Conservation (phyloP, 495 filamentous ascomycete genomes). For the Daldinia grandis region DNA sequence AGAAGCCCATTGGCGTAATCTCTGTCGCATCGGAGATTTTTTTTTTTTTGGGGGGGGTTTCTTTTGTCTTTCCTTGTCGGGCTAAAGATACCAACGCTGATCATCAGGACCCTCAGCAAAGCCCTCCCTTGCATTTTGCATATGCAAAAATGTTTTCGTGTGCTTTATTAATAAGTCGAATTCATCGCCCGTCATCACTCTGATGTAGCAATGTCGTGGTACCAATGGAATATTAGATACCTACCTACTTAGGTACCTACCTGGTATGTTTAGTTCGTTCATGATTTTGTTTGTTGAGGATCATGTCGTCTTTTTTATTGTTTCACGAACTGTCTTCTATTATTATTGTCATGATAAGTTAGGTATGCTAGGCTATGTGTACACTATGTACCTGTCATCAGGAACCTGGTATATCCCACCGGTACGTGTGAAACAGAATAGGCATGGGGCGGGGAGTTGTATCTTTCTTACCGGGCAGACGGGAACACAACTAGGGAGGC, state of each 20-base stretch:
- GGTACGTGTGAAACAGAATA: constrained; percentile 8
- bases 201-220: background rate
- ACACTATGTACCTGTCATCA: background rate
- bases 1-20: constrained; percentile 34
- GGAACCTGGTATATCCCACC: background rate
- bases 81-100: constrained; percentile 22
- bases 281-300: background rate
- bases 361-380: no score
- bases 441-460: background rate
- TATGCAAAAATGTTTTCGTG: constrained; percentile 5
- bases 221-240: background rate
- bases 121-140: constrained; percentile 8
- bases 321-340: background rate
- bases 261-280: background rate
- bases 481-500: background rate
- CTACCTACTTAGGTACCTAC: no score
- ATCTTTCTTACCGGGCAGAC: constrained; percentile 10
- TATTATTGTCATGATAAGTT: background rate
- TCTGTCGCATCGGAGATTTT: constrained; percentile 34
- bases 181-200: background rate
- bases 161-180: constrained; percentile 7
- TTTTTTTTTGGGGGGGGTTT: no score
- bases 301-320: background rate
- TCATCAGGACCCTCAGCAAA: constrained; percentile 8
- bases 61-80: constrained; percentile 16